These are phyloP conservation scores for Lepidium sativum DNA, from an alignment of 345 rosid genomes.

Conservation along the genomic window DNA sequence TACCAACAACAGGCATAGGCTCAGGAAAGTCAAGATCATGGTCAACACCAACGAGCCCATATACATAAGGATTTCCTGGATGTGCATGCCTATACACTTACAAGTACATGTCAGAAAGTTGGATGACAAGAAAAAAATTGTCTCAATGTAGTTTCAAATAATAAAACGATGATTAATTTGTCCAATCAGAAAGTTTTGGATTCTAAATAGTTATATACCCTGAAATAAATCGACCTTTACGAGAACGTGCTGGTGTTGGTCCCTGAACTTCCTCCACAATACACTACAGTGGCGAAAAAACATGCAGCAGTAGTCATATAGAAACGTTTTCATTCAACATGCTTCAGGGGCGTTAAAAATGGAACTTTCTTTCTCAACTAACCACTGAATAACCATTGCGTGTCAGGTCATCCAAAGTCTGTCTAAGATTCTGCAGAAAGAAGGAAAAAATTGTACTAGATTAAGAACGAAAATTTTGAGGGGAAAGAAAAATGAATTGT, in stretches of 20 bases:
- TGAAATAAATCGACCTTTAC: constrained; percentile 91
- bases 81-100: constrained; percentile 82
- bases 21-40: constrained; percentile 99
- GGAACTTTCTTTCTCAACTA: constrained; percentile 22
- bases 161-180: background rate
- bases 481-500: background rate
- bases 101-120: constrained; percentile 35
- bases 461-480: background rate
- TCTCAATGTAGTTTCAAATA: background rate
- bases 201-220: constrained; percentile 38
- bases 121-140: background rate
- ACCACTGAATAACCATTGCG: constrained; percentile 87
- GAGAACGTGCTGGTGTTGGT: constrained; percentile 89
- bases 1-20: constrained; percentile 97
- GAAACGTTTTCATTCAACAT: background rate
- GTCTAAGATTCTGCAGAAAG: constrained; percentile 84
- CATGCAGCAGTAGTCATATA: background rate
- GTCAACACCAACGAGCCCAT: constrained; percentile 93
- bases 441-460: background rate
- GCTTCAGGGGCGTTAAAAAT: background rate
- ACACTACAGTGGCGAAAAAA: constrained; percentile 42
- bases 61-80: constrained; percentile 98
- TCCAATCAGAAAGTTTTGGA: background rate
- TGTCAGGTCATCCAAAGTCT: constrained; percentile 94
- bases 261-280: constrained; percentile 98